Evolutionary conservation across 2,329 filamentous ascomycete genomes (phyloP), one percentile per base, ranked within the genome.

Genomic region (Helminthosporium solani): DNA sequence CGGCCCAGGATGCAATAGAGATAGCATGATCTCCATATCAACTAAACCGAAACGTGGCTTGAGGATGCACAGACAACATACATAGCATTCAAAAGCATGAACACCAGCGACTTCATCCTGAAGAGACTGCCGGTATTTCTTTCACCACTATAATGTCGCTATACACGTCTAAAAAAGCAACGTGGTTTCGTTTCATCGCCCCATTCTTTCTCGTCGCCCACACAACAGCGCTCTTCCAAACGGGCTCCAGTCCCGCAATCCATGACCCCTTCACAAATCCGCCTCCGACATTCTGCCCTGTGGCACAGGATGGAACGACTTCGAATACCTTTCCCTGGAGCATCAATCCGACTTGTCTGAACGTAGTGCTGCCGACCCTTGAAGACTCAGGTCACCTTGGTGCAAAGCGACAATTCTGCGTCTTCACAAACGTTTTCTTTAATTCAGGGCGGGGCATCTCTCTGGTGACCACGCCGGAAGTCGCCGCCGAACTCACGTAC

Each of bases 271-370:
- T 64, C 7, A 42, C 56, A 25, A 49, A 57, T 9, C 46, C 41
- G 6, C 46, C 58, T 2, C 34, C 47, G 6, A 43, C 41, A n/a
- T 46, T 18, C 27, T 66, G 61, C 39, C 60, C 58, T 1, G 54
- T 61, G 3, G 39, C 51, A 1, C 56, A 55, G 23, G 59, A 64
- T 44, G 59, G 59, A 2, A 38, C 53, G 2, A 61, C 61, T 0
- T 58, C 52, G 7, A 48, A 57, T 7, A 56, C 57, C 3, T 66
- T 66, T 23, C 60, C 60, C 3, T 64, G 61, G 61, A 66, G 60
- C 6, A 56, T 63, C 18, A 49, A 54, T 20, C 63, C 63, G 4
- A 60, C 57, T n/a, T 66, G 63, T 28, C 46, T 61, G 2, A 28
- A 57, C 14, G 47, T 48, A 2, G 42, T 54, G 1, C 15, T 60